These are phyloP conservation scores for Farysia itapuensis DNA, from an alignment of 1,284 basidiomycete genomes.

Conservation along the genomic window DNA sequence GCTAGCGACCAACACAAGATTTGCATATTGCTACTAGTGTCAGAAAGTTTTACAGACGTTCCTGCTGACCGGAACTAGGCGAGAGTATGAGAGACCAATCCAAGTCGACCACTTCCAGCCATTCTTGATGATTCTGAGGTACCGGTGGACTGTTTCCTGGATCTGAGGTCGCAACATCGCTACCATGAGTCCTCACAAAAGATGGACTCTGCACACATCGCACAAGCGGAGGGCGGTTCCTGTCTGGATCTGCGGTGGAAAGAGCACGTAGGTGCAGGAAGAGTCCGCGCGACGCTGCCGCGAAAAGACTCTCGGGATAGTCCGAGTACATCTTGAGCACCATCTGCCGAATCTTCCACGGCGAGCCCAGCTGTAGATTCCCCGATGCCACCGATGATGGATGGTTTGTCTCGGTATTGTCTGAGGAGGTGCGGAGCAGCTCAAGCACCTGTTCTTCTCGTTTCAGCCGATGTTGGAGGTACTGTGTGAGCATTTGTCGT, in stretches of 20 bases:
- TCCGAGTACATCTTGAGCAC: constrained; percentile 67
- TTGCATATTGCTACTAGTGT: too few relatives aligned
- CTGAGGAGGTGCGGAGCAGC: constrained; percentile 63
- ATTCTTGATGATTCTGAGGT: constrained; percentile 22
- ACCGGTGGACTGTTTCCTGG: constrained; percentile 27
- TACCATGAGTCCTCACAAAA: constrained; percentile 14
- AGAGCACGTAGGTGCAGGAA: constrained; percentile 76
- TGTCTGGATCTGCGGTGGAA: constrained; percentile 19
- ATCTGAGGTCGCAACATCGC: constrained; percentile 5
- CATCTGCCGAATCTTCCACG: constrained; percentile 50
- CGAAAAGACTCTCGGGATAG: constrained; percentile 70
- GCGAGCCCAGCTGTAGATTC: constrained; percentile 6
- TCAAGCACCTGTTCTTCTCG: constrained; percentile 78
- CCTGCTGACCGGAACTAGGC: too few relatives aligned
- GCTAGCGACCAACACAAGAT: too few relatives aligned
- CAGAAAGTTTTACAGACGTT: too few relatives aligned
- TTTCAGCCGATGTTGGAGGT: constrained; percentile 78
- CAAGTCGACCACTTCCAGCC: constrained; percentile 34
- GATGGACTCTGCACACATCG: constrained; percentile 23
- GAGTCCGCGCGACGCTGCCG: constrained; percentile 72
- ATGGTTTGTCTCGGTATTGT: constrained; percentile 60
- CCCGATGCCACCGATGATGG: constrained; percentile 1
- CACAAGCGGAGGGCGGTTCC: constrained; percentile 5
- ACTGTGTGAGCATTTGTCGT: constrained; percentile 68
- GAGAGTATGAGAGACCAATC: constrained; percentile 20